A percentile compares a stretch with the other conserved stretches of the same genome.
Evolutionary conservation across 345 rosid genomes (phyloP).

Genomic region (Salix dunnii): DNA sequence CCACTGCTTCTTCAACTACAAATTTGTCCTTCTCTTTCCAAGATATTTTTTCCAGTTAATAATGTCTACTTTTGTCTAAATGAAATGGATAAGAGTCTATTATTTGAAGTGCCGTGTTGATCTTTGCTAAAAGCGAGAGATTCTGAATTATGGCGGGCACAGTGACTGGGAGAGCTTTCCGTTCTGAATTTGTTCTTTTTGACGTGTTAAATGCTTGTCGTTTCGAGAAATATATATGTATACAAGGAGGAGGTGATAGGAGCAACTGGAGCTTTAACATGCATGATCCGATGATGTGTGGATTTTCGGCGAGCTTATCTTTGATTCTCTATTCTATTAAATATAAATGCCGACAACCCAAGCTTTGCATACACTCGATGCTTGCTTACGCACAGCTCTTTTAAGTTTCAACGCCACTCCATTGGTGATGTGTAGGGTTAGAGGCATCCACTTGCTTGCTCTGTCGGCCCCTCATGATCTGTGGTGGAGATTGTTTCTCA

Average conservation of each 20-base stretch:
- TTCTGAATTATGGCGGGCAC: constrained; percentile 41
- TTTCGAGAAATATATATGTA: too few species aligned
- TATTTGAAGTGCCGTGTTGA: background rate
- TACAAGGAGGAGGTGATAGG: too few species aligned
- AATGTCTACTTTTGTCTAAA: background rate
- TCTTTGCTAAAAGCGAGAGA: background rate
- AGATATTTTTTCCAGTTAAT: background rate
- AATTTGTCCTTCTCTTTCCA: constrained; percentile 1
- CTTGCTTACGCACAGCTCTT: background rate
- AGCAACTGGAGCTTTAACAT: too few species aligned
- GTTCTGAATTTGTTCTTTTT: too few species aligned
- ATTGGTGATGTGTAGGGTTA: background rate
- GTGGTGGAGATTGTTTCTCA: background rate
- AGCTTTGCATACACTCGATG: background rate
- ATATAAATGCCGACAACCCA: background rate
- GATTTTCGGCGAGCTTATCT: background rate
- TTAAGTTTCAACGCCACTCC: background rate
- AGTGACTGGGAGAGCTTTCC: background rate
- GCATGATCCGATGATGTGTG: too few species aligned
- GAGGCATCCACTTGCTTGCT: background rate
- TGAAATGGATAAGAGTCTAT: background rate
- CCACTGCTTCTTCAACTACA: constrained; percentile 36
- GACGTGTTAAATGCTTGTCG: too few species aligned
- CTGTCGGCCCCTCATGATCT: background rate
- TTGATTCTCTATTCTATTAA: background rate